Base-by-base conservation (phyloP, 1,139 yeast genomes). In the Candida sp. region DNA sequence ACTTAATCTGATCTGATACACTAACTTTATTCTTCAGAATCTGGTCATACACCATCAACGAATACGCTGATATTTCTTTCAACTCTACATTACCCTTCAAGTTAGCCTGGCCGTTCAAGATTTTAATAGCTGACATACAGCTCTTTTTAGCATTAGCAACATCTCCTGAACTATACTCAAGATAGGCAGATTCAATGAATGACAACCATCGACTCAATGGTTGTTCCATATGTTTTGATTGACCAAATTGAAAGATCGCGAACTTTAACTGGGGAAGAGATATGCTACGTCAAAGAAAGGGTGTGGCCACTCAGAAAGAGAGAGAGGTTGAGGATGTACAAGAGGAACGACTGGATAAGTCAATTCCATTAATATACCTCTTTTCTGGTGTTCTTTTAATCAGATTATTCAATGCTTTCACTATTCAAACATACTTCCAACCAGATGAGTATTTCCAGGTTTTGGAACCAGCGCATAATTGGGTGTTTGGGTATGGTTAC, bases 401-500 rank as follows among this genome's bases (percentile, higher is more conserved):
- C 23, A 40, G 56, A 32, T 49, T 85, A 4, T 33, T 80, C 54
- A 90, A 90, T 61, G 77, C 95, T 0, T 60, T 87, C 22, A 61
- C 81, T 0, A 76, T 81, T 5, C 62, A 61, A 45, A 89, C 98
- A 0, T 95, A 82, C 58, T 93, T 93, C 66, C 99, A 95, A 61
- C 95, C 99, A 0, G 99, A 95, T 62, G 99, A 95, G 62, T 95
- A 75, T 66, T 95, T 85, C 81, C 99, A 95, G 63, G 74, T 93
- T 0, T 67, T 95, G 38, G 99, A 95, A 57, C 97, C 97, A 0
- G 99, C 99, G 0, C 96, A 91, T 61, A 49, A 58, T 8, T 66
- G 74, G 23, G 84, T 84, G 0, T 90, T 75, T 60, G 93, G 95
- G 1, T 85, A 83, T 49, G 99, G 99, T 0, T 81, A 82, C 54